Evolutionary conservation across 1,284 basidiomycete species (phyloP).

Genomic region (Ganoderma lingzhi): DNA sequence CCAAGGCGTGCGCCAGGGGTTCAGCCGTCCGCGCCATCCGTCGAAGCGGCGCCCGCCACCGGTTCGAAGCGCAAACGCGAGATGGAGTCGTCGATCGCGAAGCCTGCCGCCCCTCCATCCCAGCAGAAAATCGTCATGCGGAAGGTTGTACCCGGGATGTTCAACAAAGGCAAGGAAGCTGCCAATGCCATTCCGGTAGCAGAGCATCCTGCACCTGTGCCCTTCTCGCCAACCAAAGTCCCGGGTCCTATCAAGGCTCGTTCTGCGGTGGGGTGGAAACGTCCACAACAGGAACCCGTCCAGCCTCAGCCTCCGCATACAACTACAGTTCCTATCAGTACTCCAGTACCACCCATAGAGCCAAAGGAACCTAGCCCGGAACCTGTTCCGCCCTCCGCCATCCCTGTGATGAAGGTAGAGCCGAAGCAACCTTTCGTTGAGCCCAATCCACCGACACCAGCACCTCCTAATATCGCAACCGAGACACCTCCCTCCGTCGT

Average conservation of each 20-base stretch:
- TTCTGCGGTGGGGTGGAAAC: constrained; percentile 35
- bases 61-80: constrained; percentile 53
- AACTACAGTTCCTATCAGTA: constrained; percentile 2
- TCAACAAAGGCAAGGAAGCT: constrained; percentile 29
- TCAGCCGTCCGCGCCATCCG: constrained; percentile 8
- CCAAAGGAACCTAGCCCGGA: constrained; percentile 13
- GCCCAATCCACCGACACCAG: neutral
- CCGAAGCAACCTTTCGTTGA: neutral
- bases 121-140: constrained; percentile 38
- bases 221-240: constrained; percentile 24
- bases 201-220: neutral
- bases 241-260: constrained; percentile 34
- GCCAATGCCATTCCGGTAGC: constrained; percentile 12
- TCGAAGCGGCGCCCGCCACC: neutral
- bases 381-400: neutral
- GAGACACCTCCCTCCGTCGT: neutral
- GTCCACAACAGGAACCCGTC: constrained; percentile 25
- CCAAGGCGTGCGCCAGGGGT: constrained; percentile 24
- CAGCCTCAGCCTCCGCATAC: constrained; percentile 5
- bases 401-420: constrained; percentile 1
- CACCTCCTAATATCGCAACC: neutral
- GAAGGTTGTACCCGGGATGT: constrained; percentile 38
- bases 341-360: neutral
- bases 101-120: constrained; percentile 35
- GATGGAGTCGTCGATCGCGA: constrained; percentile 32